Conservation (phyloP, 1,284 basidiomycete species). For the Neotropicomus parvogracilis region DNA sequence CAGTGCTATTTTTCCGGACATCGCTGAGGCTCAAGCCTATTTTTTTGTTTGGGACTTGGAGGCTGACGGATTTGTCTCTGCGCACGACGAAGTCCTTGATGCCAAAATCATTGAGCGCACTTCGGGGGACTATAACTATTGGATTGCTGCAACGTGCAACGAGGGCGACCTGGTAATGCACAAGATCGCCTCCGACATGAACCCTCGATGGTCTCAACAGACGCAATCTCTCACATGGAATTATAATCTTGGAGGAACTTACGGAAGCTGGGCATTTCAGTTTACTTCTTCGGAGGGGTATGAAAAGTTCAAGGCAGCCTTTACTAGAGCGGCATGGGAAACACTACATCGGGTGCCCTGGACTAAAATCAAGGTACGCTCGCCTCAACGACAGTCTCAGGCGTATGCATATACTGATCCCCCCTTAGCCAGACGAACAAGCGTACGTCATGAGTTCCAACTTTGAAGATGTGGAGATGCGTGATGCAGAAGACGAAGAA, state of each 20-base stretch:
- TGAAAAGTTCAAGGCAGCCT: slow-evolving; percentile 60
- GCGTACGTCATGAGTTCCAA: slow-evolving; percentile 70
- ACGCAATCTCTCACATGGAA: slow-evolving; percentile 85
- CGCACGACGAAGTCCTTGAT: slow-evolving; percentile 65
- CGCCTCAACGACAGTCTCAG: not conserved
- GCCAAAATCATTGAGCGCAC: slow-evolving; percentile 64
- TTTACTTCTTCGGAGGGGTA: slow-evolving; percentile 64
- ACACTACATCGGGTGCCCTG: slow-evolving; percentile 73
- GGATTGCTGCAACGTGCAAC: slow-evolving; percentile 56
- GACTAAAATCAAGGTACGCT: slow-evolving; percentile 76
- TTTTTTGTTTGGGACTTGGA: slow-evolving; percentile 77
- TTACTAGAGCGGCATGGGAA: slow-evolving; percentile 81
- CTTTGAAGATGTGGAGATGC: slow-evolving; percentile 83
- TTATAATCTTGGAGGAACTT: slow-evolving; percentile 55
- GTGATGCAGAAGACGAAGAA: slow-evolving; percentile 67
- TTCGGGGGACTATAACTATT: slow-evolving; percentile 52
- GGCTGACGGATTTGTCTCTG: slow-evolving; percentile 58
- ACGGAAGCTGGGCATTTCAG: slow-evolving; percentile 82
- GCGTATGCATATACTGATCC: slow-evolving; percentile 1
- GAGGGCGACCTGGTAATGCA: slow-evolving; percentile 57
- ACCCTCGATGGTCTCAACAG: slow-evolving; percentile 63
- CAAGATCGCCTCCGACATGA: slow-evolving; percentile 67
- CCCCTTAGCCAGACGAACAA: slow-evolving; percentile 66
- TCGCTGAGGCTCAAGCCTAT: slow-evolving; percentile 47
- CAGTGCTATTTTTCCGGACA: slow-evolving; percentile 25